These are phyloP conservation scores for Colletotrichum phormii DNA, from an alignment of 2,329 filamentous ascomycete genomes.

Conservation along the genomic window DNA sequence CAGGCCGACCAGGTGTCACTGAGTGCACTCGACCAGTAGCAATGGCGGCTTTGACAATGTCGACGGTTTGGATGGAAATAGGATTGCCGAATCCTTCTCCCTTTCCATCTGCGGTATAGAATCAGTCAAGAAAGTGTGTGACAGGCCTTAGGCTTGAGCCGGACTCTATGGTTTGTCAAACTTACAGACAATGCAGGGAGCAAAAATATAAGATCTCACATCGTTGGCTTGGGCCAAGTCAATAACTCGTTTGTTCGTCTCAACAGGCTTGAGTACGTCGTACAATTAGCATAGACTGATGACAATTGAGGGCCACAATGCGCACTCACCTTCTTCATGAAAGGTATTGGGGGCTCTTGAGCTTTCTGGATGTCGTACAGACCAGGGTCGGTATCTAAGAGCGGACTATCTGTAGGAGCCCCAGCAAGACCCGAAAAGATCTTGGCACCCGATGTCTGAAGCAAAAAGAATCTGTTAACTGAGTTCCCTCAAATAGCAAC, in stretches of 20 bases:
- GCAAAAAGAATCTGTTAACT: not conserved
- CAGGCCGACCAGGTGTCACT: not conserved
- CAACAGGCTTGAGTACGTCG: slow-evolving; percentile 46
- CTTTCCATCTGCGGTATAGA: not conserved
- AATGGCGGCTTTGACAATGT: not conserved
- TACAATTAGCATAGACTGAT: no score
- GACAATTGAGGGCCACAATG: rapidly evolving
- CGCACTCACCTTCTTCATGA: not conserved
- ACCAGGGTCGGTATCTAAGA: slow-evolving; percentile 55
- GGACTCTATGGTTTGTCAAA: no score
- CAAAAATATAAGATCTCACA: slow-evolving; percentile 63
- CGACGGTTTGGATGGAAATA: not conserved
- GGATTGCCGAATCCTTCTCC: not conserved
- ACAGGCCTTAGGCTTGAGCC: no score
- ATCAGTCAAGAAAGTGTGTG: not conserved
- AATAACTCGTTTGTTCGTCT: slow-evolving; percentile 55
- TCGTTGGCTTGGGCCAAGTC: slow-evolving; percentile 54
- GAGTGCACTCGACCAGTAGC: not conserved
- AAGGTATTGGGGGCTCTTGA: not conserved
- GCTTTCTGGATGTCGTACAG: not conserved
- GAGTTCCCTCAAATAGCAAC: not conserved
- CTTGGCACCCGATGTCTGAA: slow-evolving; percentile 62
- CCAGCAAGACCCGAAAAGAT: slow-evolving; percentile 61
- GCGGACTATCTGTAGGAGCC: slow-evolving; percentile 51
- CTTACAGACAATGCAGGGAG: slow-evolving; percentile 63